Base-by-base conservation (phyloP, 2,329 filamentous ascomycete genomes). In the Aspergillus transmontanensis region DNA sequence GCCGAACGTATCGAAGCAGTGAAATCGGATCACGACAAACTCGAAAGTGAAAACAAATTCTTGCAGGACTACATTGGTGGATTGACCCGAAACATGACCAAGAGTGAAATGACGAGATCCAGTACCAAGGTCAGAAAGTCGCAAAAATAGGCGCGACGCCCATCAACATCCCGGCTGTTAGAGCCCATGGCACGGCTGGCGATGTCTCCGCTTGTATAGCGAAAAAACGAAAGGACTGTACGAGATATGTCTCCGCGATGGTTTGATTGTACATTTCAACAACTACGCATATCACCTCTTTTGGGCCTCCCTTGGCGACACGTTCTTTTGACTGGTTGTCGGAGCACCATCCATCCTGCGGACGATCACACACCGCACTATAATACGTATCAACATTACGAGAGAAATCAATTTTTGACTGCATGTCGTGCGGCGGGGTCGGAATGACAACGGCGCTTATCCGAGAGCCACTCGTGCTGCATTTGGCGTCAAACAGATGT, bases 41-140 rank as follows among this genome's bases (percentile, higher is more conserved):
- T 99, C 60, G 94, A 98, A 79, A 95, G 87, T 78, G 94, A 97
- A 78, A 99, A 99, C 84, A 94, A 93, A 73, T 97, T 98, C 75
- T 81, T 99, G 55, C 94, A 98, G 79, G 97, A 97, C 78, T 98
- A 98, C 77, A 98, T 98, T 72, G 94, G 94, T 68, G 94, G 97
- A 74, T 85, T 98, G 60, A 98, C 97, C 87, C 92, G 92, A 72
- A 88, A 86, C 60, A 82, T 84, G 81, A 80, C 80, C 60, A 81
- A 80, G 69, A 85, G 83, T 71, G 87, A 88, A 73, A 83, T 88
- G 58, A 79, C 83, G 4, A 79, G 83, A 41, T 81, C 81, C 60
- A 82, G 83, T 58, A 79, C 80, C 41, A 86, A 85, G 72, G 77
- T 78, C 66, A 87, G 84, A 71, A 80, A 79, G 67, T 74, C 72